Conservation (phyloP, 805 yeast species). For the Sugiyamaella smithiae region DNA sequence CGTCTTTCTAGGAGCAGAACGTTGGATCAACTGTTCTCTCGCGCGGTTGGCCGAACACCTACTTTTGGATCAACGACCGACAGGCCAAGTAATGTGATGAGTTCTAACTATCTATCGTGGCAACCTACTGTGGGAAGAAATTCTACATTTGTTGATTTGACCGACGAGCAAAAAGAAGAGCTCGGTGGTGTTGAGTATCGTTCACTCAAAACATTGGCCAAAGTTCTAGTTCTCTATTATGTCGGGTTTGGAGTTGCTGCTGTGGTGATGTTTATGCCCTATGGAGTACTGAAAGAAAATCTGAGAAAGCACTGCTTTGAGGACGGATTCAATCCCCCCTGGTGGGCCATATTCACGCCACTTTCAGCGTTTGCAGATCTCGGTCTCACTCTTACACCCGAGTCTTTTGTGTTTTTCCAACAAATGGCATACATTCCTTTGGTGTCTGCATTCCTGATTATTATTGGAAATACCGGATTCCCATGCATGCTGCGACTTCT, state of each 20-base stretch:
- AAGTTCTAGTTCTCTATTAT: slow-evolving; percentile 63
- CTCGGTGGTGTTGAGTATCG: slow-evolving; percentile 97
- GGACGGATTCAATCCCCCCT: slow-evolving; percentile 67
- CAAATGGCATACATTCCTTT: slow-evolving; percentile 63
- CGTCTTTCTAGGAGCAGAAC: slow-evolving; percentile 4
- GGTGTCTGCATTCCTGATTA: slow-evolving; percentile 63
- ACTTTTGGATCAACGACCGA: slow-evolving; percentile 7
- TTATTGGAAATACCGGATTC: slow-evolving; percentile 93
- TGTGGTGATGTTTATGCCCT: slow-evolving; percentile 46
- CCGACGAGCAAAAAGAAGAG: slow-evolving; percentile 85
- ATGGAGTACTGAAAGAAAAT: slow-evolving; percentile 38
- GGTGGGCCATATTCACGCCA: slow-evolving; percentile 93
- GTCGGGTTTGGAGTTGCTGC: slow-evolving; percentile 70
- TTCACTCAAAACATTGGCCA: slow-evolving; percentile 72
- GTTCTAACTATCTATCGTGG: slow-evolving; percentile 70
- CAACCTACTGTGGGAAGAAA: slow-evolving; percentile 89
- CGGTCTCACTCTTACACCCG: slow-evolving; percentile 78
- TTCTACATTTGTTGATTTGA: slow-evolving; percentile 80
- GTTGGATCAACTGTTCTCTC: slow-evolving; percentile 8
- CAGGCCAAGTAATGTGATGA: slow-evolving; percentile 25
- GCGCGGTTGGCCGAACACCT: slow-evolving; percentile 4
- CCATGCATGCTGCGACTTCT: slow-evolving; percentile 79
- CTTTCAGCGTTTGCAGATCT: slow-evolving; percentile 80
- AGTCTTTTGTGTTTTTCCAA: slow-evolving; percentile 71
- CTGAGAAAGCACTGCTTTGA: slow-evolving; percentile 38